Base-by-base conservation (phyloP, 2,329 filamentous ascomycete species). In the Diaporthe sp. region DNA sequence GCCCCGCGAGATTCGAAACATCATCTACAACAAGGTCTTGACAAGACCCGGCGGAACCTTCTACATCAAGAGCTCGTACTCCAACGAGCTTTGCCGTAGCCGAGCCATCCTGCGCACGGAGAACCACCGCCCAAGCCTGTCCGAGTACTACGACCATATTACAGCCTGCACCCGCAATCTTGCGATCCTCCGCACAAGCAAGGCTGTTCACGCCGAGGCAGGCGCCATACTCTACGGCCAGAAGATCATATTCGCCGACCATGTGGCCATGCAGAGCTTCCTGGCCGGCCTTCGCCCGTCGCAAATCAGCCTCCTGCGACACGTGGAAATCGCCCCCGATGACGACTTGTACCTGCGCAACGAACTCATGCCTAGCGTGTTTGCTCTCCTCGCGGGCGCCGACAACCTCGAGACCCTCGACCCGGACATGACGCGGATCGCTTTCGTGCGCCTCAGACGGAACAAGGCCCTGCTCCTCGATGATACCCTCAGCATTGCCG, bases 371-470 rank as follows among this genome's bases (percentile, higher is more conserved):
- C 57, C 69, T 1, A 12, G 31, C 3, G 34, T 72, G 3, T 61
- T 61, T 49, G 8, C 42, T 3, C 55, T 61, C 6, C 69, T 72
- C 2, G 31, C 22, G 2, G 55, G 22, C 1, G 69, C 69, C 8
- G n/a, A 37, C 28, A 13, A 2, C 42, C 57, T 72, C 1, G 42
- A 72, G 22, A 39, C 17, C 31, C 44, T 72, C 1, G 15, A 61
- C 4, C 12, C 22, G 3, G 22, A 8, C 15, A 72, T 53, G 7
- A 1, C 1, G 19, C 7, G 0, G 15, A 13, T 59, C 0, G n/a
- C 1, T 1, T 2, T 1, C 19, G 10, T 4, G 4, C 8, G 5
- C 3, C 3, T 34, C 0, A 17, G 4, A 9, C 15, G 12, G 4
- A 10, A 12, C 10, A 4, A 7, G 37, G 25, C 3, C 8, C 0